These are phyloP conservation scores for Hygrocybe coccinea DNA, from an alignment of 768 basidiomycete genomes.

Conservation along the genomic window DNA sequence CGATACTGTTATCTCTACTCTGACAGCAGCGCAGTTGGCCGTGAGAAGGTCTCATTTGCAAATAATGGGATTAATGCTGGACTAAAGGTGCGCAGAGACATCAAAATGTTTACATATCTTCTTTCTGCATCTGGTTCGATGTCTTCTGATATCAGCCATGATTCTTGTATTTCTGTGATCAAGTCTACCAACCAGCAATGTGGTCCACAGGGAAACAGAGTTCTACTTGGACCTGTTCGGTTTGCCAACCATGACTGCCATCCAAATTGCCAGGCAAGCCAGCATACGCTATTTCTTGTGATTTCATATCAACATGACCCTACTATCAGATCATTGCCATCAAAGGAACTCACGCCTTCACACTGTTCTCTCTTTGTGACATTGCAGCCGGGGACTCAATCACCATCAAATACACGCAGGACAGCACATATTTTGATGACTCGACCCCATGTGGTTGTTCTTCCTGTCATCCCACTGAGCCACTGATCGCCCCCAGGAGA, in stretches of 20 bases:
- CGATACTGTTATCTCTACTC: conserved; percentile 14
- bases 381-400: neutral
- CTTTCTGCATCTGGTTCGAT: conserved; percentile 12
- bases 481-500: too few relatives aligned
- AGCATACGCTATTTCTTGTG: neutral
- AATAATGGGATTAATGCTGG: conserved; percentile 7
- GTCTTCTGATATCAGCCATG: conserved; percentile 7
- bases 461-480: too few relatives aligned
- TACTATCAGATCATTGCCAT: neutral
- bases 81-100: conserved; percentile 7
- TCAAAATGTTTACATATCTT: conserved; percentile 8
- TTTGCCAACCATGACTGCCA: conserved; percentile 17
- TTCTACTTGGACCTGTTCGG: conserved; percentile 13
- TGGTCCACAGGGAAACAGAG: conserved; percentile 9
- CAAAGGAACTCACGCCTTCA: neutral
- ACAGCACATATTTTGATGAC: neutral
- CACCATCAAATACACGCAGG: neutral
- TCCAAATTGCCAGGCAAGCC: conserved; percentile 11
- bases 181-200: conserved; percentile 10
- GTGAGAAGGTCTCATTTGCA: conserved; percentile 14
- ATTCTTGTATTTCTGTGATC: conserved; percentile 7
- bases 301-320: neutral
- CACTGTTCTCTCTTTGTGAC: neutral
- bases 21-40: conserved; percentile 4
- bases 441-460: too few relatives aligned